These are phyloP conservation scores for Yarrowia divulgata DNA, from an alignment of 805 yeast species.

Conservation along the genomic window DNA sequence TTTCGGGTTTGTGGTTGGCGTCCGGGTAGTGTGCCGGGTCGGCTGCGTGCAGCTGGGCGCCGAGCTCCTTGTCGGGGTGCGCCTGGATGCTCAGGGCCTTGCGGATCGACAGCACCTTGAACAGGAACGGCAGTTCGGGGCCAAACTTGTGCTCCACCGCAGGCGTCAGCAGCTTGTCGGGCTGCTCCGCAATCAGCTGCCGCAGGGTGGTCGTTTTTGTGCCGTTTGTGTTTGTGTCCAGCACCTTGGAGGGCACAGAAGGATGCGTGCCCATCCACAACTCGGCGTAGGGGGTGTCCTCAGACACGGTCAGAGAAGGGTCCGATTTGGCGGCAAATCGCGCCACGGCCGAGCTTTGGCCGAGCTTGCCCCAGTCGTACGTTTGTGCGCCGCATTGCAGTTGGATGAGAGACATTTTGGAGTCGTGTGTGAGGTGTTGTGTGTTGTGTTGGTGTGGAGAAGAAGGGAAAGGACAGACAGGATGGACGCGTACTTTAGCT, in stretches of 20 bases:
- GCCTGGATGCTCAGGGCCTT: slow-evolving; percentile 97
- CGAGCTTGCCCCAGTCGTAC: slow-evolving; percentile 88
- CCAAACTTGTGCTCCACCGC: slow-evolving; percentile 71
- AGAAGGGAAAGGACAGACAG: too few species aligned
- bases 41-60: slow-evolving; percentile 70
- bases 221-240: slow-evolving; percentile 53
- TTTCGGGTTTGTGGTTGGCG: slow-evolving; percentile 99
- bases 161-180: slow-evolving; percentile 61
- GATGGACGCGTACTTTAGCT: slow-evolving; percentile 17
- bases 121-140: slow-evolving; percentile 85
- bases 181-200: slow-evolving; percentile 71
- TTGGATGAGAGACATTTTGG: slow-evolving; percentile 47
- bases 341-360: slow-evolving; percentile 87
- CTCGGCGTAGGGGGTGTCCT: slow-evolving; percentile 89
- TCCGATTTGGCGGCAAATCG: slow-evolving; percentile 78
- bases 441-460: not conserved
- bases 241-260: slow-evolving; percentile 77
- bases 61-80: slow-evolving; percentile 92
- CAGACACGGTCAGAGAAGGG: slow-evolving; percentile 67
- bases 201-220: slow-evolving; percentile 71
- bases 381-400: slow-evolving; percentile 61
- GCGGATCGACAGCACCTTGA: slow-evolving; percentile 90
- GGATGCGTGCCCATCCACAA: slow-evolving; percentile 99
- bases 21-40: slow-evolving; percentile 98
- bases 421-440: not conserved